A percentile compares a stretch with the other conserved stretches of the same genome.
phyloP scores from a whole-genome alignment of 225 moss, liverwort and hornwort genomes.

The Bryum argenteum region DNA sequence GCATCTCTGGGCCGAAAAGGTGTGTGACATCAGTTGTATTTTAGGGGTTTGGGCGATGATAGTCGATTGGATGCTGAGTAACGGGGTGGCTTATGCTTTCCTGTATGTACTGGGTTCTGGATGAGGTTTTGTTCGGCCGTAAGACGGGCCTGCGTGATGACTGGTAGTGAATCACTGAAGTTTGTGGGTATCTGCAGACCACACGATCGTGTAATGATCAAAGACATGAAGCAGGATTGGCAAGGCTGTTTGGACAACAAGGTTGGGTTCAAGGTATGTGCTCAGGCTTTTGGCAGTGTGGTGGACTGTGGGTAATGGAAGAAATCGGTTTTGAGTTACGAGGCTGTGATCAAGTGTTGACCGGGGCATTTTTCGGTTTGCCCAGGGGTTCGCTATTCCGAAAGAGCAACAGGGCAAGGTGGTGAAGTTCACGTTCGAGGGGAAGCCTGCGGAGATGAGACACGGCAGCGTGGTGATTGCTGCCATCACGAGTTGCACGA shows the following conservation, averaged over 20 bases:
- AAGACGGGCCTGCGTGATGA: slow-evolving; percentile 7
- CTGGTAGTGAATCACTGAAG: slow-evolving; percentile 23
- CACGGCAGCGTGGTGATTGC: slow-evolving; percentile 93
- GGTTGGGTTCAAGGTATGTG: slow-evolving; percentile 88
- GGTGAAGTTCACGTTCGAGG: slow-evolving; percentile 69
- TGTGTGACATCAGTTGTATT: slow-evolving; percentile 31
- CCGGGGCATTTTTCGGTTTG: background rate
- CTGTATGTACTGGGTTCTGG: background rate
- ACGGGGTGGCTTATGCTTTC: slow-evolving; percentile 1
- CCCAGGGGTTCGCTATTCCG: slow-evolving; percentile 87
- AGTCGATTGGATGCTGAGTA: background rate
- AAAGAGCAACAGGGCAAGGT: slow-evolving; percentile 75
- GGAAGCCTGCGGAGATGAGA: slow-evolving; percentile 74
- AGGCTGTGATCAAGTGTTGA: slow-evolving; percentile 7
- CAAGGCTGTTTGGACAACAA: slow-evolving; percentile 86
- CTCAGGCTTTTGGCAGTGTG: background rate
- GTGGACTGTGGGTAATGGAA: background rate
- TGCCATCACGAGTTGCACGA: slow-evolving; percentile 98
- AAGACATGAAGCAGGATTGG: slow-evolving; percentile 96
- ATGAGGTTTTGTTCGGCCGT: slow-evolving; percentile 6
- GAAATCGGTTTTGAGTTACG: background rate
- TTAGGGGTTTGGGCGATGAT: slow-evolving; percentile 10
- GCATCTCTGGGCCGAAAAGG: slow-evolving; percentile 94
- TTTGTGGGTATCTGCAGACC: slow-evolving; percentile 56
- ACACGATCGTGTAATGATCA: slow-evolving; percentile 86